Conservation (phyloP, 2,329 filamentous ascomycete genomes). For the Ampelomyces quisqualis region DNA sequence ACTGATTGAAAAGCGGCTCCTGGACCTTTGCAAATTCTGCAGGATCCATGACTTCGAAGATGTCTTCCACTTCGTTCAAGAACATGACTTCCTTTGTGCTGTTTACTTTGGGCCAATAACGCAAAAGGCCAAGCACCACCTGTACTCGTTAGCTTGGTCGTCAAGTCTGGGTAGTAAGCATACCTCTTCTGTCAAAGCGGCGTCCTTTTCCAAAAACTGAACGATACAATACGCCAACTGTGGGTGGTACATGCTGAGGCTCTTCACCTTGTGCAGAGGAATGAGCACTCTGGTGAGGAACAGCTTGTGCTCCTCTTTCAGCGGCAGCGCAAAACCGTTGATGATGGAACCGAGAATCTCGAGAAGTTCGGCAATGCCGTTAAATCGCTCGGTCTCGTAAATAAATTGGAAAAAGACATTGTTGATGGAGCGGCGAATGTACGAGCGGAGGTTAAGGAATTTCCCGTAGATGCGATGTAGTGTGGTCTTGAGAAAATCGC, state of each 20-base stretch:
- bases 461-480: conserved; percentile 98
- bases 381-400: conserved; percentile 98
- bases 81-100: conserved; percentile 99
- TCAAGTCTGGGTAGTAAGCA: conserved; percentile 29
- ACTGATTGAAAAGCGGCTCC: conserved; percentile 93
- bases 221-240: conserved; percentile 98
- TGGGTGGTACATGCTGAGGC: conserved; percentile 98
- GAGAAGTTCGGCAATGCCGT: conserved; percentile 92
- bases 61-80: conserved; percentile 97
- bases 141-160: conserved; percentile 41
- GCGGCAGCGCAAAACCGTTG: conserved; percentile 92
- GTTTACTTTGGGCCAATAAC: conserved; percentile 99
- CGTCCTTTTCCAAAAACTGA: conserved; percentile 97
- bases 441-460: conserved; percentile 95
- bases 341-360: conserved; percentile 98
- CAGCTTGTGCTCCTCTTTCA: conserved; percentile 98
- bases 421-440: conserved; percentile 97
- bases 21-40: conserved; percentile 98
- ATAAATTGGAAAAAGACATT: conserved; percentile 99
- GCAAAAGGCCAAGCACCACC: conserved; percentile 90
- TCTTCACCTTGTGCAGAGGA: conserved; percentile 96
- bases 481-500: conserved; percentile 97
- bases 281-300: conserved; percentile 92
- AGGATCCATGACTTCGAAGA: conserved; percentile 99
- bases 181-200: conserved; percentile 93